Evolutionary conservation across 164 flowering plant genomes (phyloP), one percentile per base, ranked within the genome.

Genomic region (Annona cherimola): DNA sequence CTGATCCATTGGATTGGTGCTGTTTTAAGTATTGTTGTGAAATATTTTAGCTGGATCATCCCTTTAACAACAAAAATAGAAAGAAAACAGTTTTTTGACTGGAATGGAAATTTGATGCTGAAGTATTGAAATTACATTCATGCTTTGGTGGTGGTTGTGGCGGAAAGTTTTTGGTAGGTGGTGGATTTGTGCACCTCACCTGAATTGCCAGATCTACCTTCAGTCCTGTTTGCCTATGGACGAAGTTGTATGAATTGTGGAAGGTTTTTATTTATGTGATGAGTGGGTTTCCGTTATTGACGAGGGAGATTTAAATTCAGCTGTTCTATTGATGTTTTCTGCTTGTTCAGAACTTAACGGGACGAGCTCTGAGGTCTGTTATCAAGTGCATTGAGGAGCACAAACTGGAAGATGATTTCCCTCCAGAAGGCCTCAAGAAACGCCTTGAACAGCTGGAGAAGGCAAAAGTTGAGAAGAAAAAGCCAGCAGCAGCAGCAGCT

Each of bases 351-450:
- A 83, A 84, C 16, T 79, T 90, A 69, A 92, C 96, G 60, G 88
- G 82, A 46, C 89, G 97, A 3, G 99, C 99, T 46, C 85, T 95
- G 1, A 81, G 90, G 42, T 92, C 99, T 39, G 90, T 95, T 60
- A 84, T 95, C 75, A 93, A 85, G 80, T 92, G 98, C 87, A 92
- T 95, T 71, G 97, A 95, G 77, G 97, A 95, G 75, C 90, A 91
- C 91, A 93, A 90, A 73, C 91, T 95, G 59, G 97, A 93, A 76
- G 80, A 81, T 16, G 91, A 92, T 73, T 93, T 90, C 71, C 96
- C 99, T 12, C 82, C 97, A n/a, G 94, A 93, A 74, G 80, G 81
- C 78, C 94, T 95, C 57, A 86, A 86, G 79, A 95, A 92, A 75
- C 96, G 97, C 14, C 90, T 95, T 40, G 97, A 87, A 64, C 98